phyloP scores from a whole-genome alignment of 192 early-diverging fungal genomes.

The Geosiphon pyriformis region DNA sequence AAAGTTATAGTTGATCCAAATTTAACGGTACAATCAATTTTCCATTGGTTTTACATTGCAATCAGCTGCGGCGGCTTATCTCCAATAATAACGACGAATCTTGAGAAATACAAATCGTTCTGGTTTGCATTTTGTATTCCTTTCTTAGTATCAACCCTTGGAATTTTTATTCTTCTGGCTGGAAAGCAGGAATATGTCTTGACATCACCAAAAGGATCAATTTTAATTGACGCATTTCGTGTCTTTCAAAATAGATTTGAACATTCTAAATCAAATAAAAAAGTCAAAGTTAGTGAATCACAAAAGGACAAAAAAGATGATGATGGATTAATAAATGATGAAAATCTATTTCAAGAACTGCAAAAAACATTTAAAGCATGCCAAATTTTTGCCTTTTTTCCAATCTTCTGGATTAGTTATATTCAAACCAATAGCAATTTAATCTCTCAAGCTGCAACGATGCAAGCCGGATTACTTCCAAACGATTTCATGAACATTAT shows the following conservation, averaged over 20 bases:
- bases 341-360: constrained; percentile 68
- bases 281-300: neutral
- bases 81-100: constrained; percentile 48
- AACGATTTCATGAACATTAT: constrained; percentile 65
- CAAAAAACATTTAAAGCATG: constrained; percentile 56
- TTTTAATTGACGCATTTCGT: constrained; percentile 35
- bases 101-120: constrained; percentile 54
- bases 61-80: constrained; percentile 65
- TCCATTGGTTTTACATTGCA: constrained; percentile 78
- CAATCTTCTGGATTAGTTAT: constrained; percentile 70
- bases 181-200: constrained; percentile 40
- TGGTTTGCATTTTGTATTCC: constrained; percentile 55
- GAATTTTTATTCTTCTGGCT: constrained; percentile 41
- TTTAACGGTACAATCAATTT: constrained; percentile 70
- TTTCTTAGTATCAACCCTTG: constrained; percentile 47
- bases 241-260: constrained; percentile 43
- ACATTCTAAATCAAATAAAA: constrained; percentile 41
- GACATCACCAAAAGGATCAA: constrained; percentile 26
- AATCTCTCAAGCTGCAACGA: constrained; percentile 52
- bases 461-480: constrained; percentile 49
- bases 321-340: constrained; percentile 41
- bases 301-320: constrained; percentile 13
- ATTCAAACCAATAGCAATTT: constrained; percentile 59
- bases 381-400: constrained; percentile 65
- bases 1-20: constrained; percentile 61